Conservation (phyloP, 2,329 filamentous ascomycete genomes). For the Eurotiales sp. region DNA sequence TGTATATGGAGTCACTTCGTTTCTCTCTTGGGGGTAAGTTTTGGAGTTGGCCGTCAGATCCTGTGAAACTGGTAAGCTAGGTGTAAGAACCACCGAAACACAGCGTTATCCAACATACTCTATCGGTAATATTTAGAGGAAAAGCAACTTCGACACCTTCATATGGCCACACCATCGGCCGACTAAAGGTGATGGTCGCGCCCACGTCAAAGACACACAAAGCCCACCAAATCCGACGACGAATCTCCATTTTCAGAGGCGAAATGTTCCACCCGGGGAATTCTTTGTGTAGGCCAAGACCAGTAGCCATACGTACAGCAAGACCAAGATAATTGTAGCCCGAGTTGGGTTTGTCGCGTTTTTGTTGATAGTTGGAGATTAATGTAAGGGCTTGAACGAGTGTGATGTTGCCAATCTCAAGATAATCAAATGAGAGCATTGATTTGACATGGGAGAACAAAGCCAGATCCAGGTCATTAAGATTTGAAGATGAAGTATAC, state of each 20-base stretch:
- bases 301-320: constrained; percentile 47
- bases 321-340: constrained; percentile 49
- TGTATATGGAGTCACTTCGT: constrained; percentile 40
- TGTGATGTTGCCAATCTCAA: constrained; percentile 49
- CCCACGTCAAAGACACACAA: constrained; percentile 47
- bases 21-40: constrained; percentile 31
- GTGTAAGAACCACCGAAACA: background rate
- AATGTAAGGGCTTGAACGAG: constrained; percentile 47
- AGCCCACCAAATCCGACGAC: constrained; percentile 39
- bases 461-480: constrained; percentile 41
- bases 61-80: constrained; percentile 18
- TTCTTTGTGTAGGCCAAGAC: constrained; percentile 49
- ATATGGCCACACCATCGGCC: constrained; percentile 44
- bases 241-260: constrained; percentile 38
- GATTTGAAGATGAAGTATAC: constrained; percentile 38
- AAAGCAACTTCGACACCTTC: constrained; percentile 42
- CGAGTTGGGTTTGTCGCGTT: constrained; percentile 49
- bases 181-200: constrained; percentile 48
- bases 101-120: constrained; percentile 19
- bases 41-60: constrained; percentile 33
- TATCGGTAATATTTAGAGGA: constrained; percentile 43
- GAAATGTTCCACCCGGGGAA: constrained; percentile 45
- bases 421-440: constrained; percentile 41
- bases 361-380: constrained; percentile 48
- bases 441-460: constrained; percentile 42